Percentiles rank a stretch among this genome's conserved stretches.
phyloP scores from a whole-genome alignment of 2,329 filamentous ascomycete species.

The Diplocarpon mali region DNA sequence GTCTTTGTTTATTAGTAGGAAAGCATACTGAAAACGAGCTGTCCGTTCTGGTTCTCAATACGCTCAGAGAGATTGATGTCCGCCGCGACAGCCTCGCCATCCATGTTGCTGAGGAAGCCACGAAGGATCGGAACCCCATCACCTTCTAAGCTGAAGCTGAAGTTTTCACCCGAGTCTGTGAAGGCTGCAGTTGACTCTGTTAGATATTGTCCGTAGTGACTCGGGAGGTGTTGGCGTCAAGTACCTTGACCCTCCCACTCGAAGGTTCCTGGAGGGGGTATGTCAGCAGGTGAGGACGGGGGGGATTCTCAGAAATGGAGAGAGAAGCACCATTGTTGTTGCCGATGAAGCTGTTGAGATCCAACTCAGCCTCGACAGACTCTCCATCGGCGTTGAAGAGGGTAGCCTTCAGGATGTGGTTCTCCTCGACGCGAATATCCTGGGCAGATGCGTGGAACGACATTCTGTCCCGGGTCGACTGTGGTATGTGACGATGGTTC shows the following conservation, averaged over 20 bases:
- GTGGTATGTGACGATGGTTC: too few species aligned
- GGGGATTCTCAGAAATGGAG: background rate
- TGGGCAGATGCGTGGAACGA: slow-evolving; percentile 41
- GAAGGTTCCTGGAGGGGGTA: slow-evolving; percentile 12
- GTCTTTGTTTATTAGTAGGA: too few species aligned
- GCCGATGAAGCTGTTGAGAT: slow-evolving; percentile 42
- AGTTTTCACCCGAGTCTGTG: slow-evolving; percentile 27
- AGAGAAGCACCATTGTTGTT: slow-evolving; percentile 37
- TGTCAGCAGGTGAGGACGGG: background rate
- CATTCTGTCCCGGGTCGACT: slow-evolving; percentile 26
- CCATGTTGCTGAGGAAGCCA: slow-evolving; percentile 26
- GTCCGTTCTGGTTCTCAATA: slow-evolving; percentile 31
- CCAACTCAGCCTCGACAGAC: slow-evolving; percentile 34
- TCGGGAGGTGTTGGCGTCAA: background rate
- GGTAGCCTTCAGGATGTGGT: slow-evolving; percentile 41
- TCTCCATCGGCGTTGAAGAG: slow-evolving; percentile 36
- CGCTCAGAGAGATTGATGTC: slow-evolving; percentile 35
- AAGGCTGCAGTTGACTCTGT: slow-evolving; percentile 24
- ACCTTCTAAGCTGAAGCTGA: slow-evolving; percentile 31
- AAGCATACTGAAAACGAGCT: slow-evolving; percentile 29
- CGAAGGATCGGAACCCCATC: slow-evolving; percentile 33
- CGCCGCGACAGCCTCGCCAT: slow-evolving; percentile 26
- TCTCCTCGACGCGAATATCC: slow-evolving; percentile 35
- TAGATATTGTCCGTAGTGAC: background rate
- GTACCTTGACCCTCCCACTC: slow-evolving; percentile 28